A percentile compares a stretch with the other conserved stretches of the same genome.
Evolutionary conservation across 2,329 filamentous ascomycete genomes (phyloP).

Genomic region (Stagonosporopsis rhizophila): DNA sequence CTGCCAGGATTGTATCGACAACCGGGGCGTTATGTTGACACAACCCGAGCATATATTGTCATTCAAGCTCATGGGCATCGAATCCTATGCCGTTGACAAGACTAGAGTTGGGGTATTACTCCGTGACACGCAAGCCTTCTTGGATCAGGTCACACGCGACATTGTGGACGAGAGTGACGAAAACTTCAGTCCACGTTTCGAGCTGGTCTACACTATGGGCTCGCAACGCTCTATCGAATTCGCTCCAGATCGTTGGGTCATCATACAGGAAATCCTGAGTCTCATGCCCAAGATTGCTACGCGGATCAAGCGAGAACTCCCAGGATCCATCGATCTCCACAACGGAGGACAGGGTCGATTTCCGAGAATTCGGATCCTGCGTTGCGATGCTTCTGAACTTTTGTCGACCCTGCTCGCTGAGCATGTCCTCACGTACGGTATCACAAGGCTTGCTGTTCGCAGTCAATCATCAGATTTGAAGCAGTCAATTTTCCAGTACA

Average conservation of each 20-base stretch:
- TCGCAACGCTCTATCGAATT: constrained; percentile 59
- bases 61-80: constrained; percentile 67
- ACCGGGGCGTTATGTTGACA: constrained; percentile 64
- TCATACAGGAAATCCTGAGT: constrained; percentile 62
- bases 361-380: constrained; percentile 59
- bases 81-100: constrained; percentile 39
- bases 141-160: constrained; percentile 58
- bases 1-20: constrained; percentile 55
- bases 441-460: too few species aligned
- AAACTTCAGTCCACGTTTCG: constrained; percentile 66
- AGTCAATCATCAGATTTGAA: too few species aligned
- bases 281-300: constrained; percentile 47
- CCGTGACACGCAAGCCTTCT: constrained; percentile 52
- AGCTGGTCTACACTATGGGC: constrained; percentile 70
- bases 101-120: constrained; percentile 44
- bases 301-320: constrained; percentile 44
- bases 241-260: constrained; percentile 63
- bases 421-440: too few species aligned
- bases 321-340: constrained; percentile 55
- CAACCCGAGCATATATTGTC: constrained; percentile 72
- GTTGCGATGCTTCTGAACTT: constrained; percentile 47
- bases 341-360: constrained; percentile 48
- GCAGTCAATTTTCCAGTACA: too few species aligned
- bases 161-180: constrained; percentile 72
- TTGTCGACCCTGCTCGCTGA: too few species aligned